Percentiles rank a stretch among this genome's conserved stretches.
phyloP scores from a whole-genome alignment of 371 early-diverging fungal genomes.

The Saksenaea oblongispora region DNA sequence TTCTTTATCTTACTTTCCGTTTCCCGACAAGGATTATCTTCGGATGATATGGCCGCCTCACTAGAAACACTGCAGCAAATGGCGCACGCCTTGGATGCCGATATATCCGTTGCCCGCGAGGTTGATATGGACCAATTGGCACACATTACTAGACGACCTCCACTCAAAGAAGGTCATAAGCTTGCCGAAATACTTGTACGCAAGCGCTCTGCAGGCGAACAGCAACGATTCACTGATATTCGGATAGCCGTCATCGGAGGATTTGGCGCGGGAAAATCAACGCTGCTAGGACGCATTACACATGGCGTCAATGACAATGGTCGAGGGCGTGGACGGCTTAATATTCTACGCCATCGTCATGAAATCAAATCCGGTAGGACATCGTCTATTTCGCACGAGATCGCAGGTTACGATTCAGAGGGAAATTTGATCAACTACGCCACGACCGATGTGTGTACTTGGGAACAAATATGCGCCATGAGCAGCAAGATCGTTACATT shows the following conservation, averaged over 20 bases:
- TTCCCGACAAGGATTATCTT: constrained; percentile 33
- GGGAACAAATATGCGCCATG: constrained; percentile 80
- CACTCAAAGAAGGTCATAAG: constrained; percentile 13
- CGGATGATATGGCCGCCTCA: constrained; percentile 61
- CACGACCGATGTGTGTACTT: constrained; percentile 65
- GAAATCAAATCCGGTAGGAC: constrained; percentile 90
- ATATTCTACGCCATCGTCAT: constrained; percentile 86
- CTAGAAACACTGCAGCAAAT: constrained; percentile 64
- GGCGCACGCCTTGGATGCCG: constrained; percentile 60
- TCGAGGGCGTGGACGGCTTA: constrained; percentile 82
- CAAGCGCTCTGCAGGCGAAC: constrained; percentile 53
- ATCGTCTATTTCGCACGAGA: constrained; percentile 85
- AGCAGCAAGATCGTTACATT: constrained; percentile 86
- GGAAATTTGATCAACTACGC: constrained; percentile 62
- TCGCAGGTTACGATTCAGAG: constrained; percentile 78
- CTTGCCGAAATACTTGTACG: constrained; percentile 71
- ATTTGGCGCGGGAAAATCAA: constrained; percentile 84
- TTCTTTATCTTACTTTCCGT: constrained; percentile 11
- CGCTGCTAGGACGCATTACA: constrained; percentile 79
- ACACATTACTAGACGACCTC: constrained; percentile 5
- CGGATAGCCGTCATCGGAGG: constrained; percentile 84
- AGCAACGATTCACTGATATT: constrained; percentile 70
- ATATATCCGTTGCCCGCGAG: constrained; percentile 52
- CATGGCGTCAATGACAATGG: constrained; percentile 89
- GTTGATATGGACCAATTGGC: constrained; percentile 34